Evolutionary conservation across 345 rosid species (phyloP).

Genomic region (Trapa bicornis): DNA sequence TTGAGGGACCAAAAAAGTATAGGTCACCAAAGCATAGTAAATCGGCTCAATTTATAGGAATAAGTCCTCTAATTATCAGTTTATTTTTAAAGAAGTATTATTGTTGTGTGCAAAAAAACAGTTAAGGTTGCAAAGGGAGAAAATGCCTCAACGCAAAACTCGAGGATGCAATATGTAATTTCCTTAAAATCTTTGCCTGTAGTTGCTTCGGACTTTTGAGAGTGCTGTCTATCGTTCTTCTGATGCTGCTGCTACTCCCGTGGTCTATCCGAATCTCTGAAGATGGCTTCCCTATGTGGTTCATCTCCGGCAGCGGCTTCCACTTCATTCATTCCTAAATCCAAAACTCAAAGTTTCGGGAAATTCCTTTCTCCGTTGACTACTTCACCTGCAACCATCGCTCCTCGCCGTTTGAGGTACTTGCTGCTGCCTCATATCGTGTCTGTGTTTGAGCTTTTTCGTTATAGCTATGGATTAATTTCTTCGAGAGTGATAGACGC

Average conservation of each 20-base stretch:
- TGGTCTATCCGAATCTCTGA: slow-evolving; percentile 1
- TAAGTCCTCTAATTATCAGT: no score
- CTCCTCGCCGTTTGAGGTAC: slow-evolving; percentile 6
- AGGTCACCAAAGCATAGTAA: no score
- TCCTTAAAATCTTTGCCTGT: neutral
- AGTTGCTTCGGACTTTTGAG: neutral
- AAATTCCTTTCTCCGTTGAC: neutral
- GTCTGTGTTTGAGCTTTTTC: neutral
- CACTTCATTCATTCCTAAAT: neutral
- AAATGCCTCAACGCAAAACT: neutral
- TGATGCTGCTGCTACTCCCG: neutral
- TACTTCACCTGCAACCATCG: slow-evolving; percentile 2
- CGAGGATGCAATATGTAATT: neutral
- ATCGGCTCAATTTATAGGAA: neutral
- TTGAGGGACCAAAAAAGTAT: no score
- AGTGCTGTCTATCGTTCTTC: neutral
- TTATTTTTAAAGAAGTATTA: no score
- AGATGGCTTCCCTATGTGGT: slow-evolving; percentile 9
- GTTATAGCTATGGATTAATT: neutral
- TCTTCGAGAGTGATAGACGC: neutral
- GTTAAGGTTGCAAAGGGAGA: neutral
- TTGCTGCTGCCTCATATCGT: neutral
- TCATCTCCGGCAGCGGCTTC: slow-evolving; percentile 8
- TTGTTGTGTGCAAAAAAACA: no score
- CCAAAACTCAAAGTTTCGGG: neutral